These are phyloP conservation scores for Volvox carteri DNA, from an alignment of 163 green algal species.

Conservation along the genomic window DNA sequence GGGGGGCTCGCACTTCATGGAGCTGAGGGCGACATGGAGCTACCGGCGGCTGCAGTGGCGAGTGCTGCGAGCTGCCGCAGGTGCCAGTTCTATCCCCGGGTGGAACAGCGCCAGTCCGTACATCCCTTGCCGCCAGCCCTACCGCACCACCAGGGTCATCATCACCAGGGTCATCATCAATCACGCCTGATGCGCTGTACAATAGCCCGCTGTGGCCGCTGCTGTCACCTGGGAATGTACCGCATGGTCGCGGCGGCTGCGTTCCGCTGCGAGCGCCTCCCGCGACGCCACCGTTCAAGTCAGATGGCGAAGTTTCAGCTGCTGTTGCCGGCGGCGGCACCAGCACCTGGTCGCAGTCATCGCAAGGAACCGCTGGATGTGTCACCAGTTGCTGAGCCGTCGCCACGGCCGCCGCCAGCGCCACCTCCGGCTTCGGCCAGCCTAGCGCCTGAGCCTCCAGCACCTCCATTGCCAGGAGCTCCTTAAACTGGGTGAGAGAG, in stretches of 20 bases:
- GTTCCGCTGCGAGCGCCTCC: too few relatives aligned
- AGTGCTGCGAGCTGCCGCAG: too few relatives aligned
- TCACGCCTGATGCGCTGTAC: too few relatives aligned
- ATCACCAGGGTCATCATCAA: too few relatives aligned
- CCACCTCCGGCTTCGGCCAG: not conserved
- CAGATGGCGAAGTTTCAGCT: too few relatives aligned
- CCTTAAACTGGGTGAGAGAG: not conserved
- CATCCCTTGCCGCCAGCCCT: too few relatives aligned
- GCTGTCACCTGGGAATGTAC: not conserved
- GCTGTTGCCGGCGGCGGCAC: not conserved
- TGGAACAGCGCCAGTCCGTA: too few relatives aligned
- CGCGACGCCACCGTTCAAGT: too few relatives aligned
- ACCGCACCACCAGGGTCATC: too few relatives aligned
- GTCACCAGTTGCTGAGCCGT: not conserved
- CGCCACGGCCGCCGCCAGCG: not conserved
- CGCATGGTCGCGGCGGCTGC: not conserved
- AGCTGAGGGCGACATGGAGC: not conserved
- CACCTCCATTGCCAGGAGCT: slow-evolving; percentile 28
- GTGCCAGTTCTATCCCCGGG: too few relatives aligned
- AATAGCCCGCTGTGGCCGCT: not conserved
- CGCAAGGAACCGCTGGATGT: too few relatives aligned
- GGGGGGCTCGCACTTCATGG: not conserved
- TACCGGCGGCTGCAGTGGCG: not conserved
- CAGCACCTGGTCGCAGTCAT: not conserved
- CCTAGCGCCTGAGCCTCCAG: not conserved